phyloP scores from a whole-genome alignment of 192 early-diverging fungal genomes.

The Paraglomus brasilianum region DNA sequence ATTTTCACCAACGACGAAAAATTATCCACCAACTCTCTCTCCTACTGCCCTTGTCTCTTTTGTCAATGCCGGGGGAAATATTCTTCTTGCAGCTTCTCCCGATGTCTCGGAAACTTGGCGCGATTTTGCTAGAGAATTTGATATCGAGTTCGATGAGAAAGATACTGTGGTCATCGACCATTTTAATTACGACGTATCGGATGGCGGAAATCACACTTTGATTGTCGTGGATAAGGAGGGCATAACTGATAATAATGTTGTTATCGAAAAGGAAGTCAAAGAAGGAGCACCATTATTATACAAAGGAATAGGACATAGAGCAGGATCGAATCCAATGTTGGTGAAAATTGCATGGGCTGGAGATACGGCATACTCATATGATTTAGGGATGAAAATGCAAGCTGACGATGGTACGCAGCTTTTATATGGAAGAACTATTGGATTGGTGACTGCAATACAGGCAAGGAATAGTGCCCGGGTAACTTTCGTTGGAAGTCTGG shows the following conservation, averaged over 20 bases:
- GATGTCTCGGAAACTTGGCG: conserved; percentile 67
- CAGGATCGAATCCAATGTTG: conserved; percentile 64
- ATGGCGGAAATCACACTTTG: conserved; percentile 50
- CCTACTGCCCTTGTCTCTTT: conserved; percentile 74
- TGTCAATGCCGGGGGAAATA: conserved; percentile 88
- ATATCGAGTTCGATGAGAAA: conserved; percentile 77
- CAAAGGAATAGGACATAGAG: conserved; percentile 75
- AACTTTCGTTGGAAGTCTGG: conserved; percentile 76
- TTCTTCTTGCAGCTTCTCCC: conserved; percentile 70
- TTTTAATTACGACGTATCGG: conserved; percentile 47
- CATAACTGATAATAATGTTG: conserved; percentile 41
- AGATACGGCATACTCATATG: conserved; percentile 67
- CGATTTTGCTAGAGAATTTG: conserved; percentile 87
- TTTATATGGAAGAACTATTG: conserved; percentile 60
- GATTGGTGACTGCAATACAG: conserved; percentile 83
- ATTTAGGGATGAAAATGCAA: conserved; percentile 42
- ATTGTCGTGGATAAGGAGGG: conserved; percentile 46
- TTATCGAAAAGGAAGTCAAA: conserved; percentile 43
- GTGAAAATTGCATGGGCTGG: conserved; percentile 55
- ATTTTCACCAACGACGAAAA: conserved; percentile 69
- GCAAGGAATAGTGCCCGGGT: conserved; percentile 86
- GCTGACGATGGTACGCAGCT: conserved; percentile 36
- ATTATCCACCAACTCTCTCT: conserved; percentile 39
- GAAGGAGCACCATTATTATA: conserved; percentile 59
- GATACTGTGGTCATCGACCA: conserved; percentile 74